Conservation (phyloP, 495 filamentous ascomycete genomes). For the Lasiosphaeris hirsuta region DNA sequence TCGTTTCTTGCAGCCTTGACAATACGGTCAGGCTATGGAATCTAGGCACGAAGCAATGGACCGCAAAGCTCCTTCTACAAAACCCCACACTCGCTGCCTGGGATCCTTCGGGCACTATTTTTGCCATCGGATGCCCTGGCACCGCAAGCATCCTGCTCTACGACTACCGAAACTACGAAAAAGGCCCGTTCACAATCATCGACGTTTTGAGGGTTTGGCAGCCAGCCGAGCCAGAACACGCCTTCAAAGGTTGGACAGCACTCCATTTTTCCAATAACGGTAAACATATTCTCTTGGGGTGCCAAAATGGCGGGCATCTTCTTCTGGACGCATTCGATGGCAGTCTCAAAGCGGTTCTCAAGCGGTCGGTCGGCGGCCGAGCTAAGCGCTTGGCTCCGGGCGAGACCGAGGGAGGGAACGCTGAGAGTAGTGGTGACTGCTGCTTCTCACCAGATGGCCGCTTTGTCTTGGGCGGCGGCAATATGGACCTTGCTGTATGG, state of each 20-base stretch:
- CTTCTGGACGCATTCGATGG: slow-evolving; percentile 89
- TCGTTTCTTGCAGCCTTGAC: slow-evolving; percentile 86
- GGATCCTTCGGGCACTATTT: slow-evolving; percentile 83
- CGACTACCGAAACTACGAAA: slow-evolving; percentile 89
- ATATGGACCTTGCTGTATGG: slow-evolving; percentile 76
- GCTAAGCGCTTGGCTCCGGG: slow-evolving; percentile 47
- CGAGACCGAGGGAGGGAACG: slow-evolving; percentile 32
- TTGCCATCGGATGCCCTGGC: slow-evolving; percentile 82
- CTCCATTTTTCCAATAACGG: slow-evolving; percentile 95
- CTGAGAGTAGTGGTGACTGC: slow-evolving; percentile 67
- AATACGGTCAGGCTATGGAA: slow-evolving; percentile 89
- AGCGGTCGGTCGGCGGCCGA: slow-evolving; percentile 38
- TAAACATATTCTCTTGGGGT: slow-evolving; percentile 77
- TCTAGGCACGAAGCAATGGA: slow-evolving; percentile 64
- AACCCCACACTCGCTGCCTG: slow-evolving; percentile 80
- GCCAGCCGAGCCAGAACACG: slow-evolving; percentile 29
- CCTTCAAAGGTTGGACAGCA: slow-evolving; percentile 69
- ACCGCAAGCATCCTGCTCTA: slow-evolving; percentile 80
- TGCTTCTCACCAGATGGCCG: slow-evolving; percentile 86
- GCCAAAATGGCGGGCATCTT: slow-evolving; percentile 76
- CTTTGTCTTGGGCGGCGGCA: slow-evolving; percentile 76
- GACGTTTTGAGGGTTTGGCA: slow-evolving; percentile 57
- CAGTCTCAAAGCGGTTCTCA: slow-evolving; percentile 61
- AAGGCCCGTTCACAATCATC: slow-evolving; percentile 81
- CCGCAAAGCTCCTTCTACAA: slow-evolving; percentile 71